Base-by-base conservation (phyloP, 148 eudicot genomes). In the Salicornia ramosissima region DNA sequence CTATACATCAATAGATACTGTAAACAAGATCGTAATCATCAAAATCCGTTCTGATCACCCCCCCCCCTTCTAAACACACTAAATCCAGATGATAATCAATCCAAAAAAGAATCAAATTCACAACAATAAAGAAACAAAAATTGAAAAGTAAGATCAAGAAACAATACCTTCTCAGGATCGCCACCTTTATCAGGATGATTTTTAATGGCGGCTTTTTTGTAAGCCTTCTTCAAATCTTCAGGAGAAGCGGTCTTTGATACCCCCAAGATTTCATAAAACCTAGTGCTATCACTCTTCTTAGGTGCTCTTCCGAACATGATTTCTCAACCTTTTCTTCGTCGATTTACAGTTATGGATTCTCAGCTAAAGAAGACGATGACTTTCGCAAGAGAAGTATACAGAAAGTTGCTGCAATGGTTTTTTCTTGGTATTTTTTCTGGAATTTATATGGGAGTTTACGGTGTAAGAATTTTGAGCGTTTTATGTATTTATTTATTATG, bases 171-270 rank as follows among this genome's bases (percentile, higher is more conserved):
- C 64, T 85, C 91, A 25, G 91, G 91, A 71, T 87, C 91, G 57
- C 91, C 91, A 28, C 91, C 91, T 77, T 87, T 87, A 65, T 87
- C 91, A 26, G 91, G 91, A 25, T 87, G 91, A 56, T 87, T 85
- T 64, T 87, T 85, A 52, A 85, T 85, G 11, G 91, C 91, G 3
- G 85, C 80, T 74, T 85, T 87, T 19, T 79, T 76, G 28, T 85
- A 87, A 24, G 91, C 87, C 82, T 81, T 87, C 78, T 79, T 85
- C 66, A 87, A 65, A 69, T 87, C 91, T 30, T 87, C 91, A 59
- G 73, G 87, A 9, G 82, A 64, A 9, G 91, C 85, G 64, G 31
- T 67, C 69, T 83, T 77, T 0, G 79, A 53, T 5, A 87, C 91
- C 1, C 88, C 91, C 33, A 87, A 60, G 2, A 80, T 15, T 70